Percentiles rank a stretch among this genome's conserved stretches.
phyloP scores from a whole-genome alignment of 2,329 filamentous ascomycete species.

The Rhytidhysteron rufulum region DNA sequence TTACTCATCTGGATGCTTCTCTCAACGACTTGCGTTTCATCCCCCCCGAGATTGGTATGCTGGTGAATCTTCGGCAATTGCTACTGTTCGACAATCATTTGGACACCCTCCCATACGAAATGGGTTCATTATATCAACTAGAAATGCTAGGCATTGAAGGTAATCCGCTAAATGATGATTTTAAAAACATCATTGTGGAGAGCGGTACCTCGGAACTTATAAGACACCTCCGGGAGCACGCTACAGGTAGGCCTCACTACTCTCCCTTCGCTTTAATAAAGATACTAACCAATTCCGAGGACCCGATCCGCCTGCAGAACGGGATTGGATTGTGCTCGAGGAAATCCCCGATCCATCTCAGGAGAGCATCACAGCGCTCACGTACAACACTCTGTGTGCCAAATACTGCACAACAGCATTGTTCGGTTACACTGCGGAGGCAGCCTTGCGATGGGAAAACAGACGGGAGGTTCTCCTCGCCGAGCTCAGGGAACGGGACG shows the following conservation, averaged over 20 bases:
- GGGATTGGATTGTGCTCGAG: conserved; percentile 73
- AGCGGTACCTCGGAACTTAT: conserved; percentile 84
- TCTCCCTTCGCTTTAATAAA: neutral
- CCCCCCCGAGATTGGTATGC: conserved; percentile 92
- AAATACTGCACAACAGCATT: conserved; percentile 80
- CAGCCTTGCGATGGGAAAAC: conserved; percentile 81
- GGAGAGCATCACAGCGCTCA: conserved; percentile 77
- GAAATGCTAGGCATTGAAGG: conserved; percentile 90
- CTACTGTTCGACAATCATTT: conserved; percentile 90
- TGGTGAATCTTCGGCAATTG: conserved; percentile 82
- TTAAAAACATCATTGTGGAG: conserved; percentile 81
- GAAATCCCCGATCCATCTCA: conserved; percentile 49
- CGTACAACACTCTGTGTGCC: conserved; percentile 95
- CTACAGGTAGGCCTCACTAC: conserved; percentile 61
- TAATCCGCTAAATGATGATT: conserved; percentile 72
- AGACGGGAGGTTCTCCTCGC: conserved; percentile 77
- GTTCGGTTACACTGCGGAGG: conserved; percentile 86
- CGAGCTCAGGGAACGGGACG: conserved; percentile 73
- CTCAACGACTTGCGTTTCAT: conserved; percentile 79
- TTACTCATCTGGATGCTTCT: conserved; percentile 82
- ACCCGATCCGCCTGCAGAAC: conserved; percentile 69
- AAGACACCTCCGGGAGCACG: conserved; percentile 75
- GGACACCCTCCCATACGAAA: conserved; percentile 73
- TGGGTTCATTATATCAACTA: conserved; percentile 83
- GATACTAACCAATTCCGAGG: conserved; percentile 40